These are phyloP conservation scores for Lolium rigidum DNA, from an alignment of 176 grass and related monocot species.

Conservation along the genomic window DNA sequence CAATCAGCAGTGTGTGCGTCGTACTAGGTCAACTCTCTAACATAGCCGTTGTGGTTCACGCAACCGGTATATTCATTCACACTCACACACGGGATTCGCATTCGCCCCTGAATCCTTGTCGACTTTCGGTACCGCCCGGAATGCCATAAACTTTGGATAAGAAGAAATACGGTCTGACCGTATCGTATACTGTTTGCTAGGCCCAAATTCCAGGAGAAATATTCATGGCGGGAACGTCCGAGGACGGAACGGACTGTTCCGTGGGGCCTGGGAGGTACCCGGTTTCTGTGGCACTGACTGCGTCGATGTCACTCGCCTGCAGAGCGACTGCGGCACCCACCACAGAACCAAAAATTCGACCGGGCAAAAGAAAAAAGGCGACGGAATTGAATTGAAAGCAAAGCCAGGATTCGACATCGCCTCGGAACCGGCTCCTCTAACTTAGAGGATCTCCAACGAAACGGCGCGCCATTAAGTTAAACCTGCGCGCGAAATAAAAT, in stretches of 20 bases:
- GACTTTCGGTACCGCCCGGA: background rate
- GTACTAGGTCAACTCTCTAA: background rate
- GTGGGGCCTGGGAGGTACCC: background rate
- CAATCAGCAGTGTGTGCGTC: background rate
- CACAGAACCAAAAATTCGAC: slow-evolving; percentile 22
- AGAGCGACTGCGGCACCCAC: background rate
- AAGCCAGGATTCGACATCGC: slow-evolving; percentile 24
- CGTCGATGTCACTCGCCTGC: slow-evolving; percentile 2
- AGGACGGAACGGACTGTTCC: background rate
- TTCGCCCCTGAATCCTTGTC: background rate
- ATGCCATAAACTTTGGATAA: background rate
- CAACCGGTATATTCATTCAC: background rate
- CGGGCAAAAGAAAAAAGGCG: slow-evolving; percentile 15
- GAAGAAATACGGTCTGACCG: background rate
- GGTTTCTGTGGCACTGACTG: background rate
- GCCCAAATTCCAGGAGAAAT: background rate
- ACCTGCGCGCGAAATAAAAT: too few species aligned
- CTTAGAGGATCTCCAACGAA: too few species aligned
- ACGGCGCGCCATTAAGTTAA: too few species aligned
- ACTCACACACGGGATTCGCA: too few species aligned
- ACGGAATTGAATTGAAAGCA: slow-evolving; percentile 16
- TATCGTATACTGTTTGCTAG: background rate
- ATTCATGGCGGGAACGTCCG: background rate
- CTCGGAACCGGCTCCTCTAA: background rate
- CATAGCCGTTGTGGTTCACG: background rate